Base-by-base conservation (phyloP, 2,329 filamentous ascomycete genomes). In the Alternaria conjuncta region DNA sequence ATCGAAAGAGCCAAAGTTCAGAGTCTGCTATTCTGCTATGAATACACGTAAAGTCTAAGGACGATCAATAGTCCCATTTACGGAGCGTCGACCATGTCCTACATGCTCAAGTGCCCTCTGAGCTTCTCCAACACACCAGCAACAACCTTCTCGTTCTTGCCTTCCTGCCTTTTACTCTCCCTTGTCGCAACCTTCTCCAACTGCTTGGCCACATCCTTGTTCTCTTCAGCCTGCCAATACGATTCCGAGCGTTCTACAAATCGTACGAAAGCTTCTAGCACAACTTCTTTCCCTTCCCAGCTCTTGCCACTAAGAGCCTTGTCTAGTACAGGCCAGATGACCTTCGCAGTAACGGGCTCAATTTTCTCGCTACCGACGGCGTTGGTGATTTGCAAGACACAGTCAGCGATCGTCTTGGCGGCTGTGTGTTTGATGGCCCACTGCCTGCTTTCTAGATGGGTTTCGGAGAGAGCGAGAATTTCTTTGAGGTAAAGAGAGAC, bases 361-460 rank as follows among this genome's bases (percentile, higher is more conserved):
- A 93, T 87, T 54, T 87, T 85, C 0, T 86, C 87, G 7, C 85
- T 80, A 3, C 68, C 67, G 51, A 93, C 88, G 46, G 88, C 85
- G 6, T 77, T 67, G 6, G 84, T 84, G 25, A 94, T 86, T 1
- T 91, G 89, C 20, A 85, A 85, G 12, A 93, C 86, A 59, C 91
- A 88, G 49, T 92, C 91, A 1, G 93, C 93, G 10, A 95, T 87
- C 0, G 94, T 88, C 62, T 96, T 88, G 8, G 94, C 93, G 9
- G 92, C 92, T 0, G 93, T 92, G 72, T 98, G 95, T 79, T 96
- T 96, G 60, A 98, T 87, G 3, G 90, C 89, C 96, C 96, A 99
- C 72, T 93, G 92, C 2, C 92, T 87, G 2, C 92, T 94, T 32
- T 92, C 90, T 8, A 98, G 83, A 57, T 93, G 87, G 36, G 85